phyloP scores from a whole-genome alignment of 2,329 filamentous ascomycete species.

The Penicillium sp. region DNA sequence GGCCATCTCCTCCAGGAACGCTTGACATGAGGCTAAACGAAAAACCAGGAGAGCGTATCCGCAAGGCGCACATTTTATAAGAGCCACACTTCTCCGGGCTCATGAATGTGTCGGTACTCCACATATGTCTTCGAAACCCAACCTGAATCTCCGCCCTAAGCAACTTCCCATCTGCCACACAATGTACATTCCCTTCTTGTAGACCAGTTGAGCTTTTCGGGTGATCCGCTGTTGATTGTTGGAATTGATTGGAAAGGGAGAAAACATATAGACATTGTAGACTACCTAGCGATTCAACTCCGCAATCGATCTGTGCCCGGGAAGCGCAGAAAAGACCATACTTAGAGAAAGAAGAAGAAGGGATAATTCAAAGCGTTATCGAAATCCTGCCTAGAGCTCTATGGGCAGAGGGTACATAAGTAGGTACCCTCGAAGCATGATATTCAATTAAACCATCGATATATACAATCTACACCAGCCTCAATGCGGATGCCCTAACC shows the following conservation, averaged over 20 bases:
- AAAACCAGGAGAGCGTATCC: too few relatives aligned
- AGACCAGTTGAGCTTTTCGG: conserved; percentile 15
- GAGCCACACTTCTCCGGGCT: too few relatives aligned
- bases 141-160: too few relatives aligned
- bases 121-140: too few relatives aligned
- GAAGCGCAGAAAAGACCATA: background rate
- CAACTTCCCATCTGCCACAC: too few relatives aligned
- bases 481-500: background rate
- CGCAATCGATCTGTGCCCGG: conserved; percentile 11
- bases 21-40: too few relatives aligned
- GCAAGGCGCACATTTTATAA: too few relatives aligned
- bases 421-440: too few relatives aligned
- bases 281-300: conserved; percentile 10
- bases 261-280: background rate
- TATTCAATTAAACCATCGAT: background rate
- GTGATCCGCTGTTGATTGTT: conserved; percentile 6
- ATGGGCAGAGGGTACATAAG: too few relatives aligned
- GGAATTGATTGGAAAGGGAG: background rate
- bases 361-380: background rate
- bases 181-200: conserved; percentile 12
- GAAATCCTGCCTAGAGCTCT: too few relatives aligned
- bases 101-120: too few relatives aligned
- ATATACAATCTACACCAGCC: background rate
- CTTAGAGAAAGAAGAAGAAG: background rate
- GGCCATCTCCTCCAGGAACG: too few relatives aligned